Evolutionary conservation across 2,329 filamentous ascomycete species (phyloP), one percentile per base, ranked within the genome.

Genomic region (Verticillium longisporum): DNA sequence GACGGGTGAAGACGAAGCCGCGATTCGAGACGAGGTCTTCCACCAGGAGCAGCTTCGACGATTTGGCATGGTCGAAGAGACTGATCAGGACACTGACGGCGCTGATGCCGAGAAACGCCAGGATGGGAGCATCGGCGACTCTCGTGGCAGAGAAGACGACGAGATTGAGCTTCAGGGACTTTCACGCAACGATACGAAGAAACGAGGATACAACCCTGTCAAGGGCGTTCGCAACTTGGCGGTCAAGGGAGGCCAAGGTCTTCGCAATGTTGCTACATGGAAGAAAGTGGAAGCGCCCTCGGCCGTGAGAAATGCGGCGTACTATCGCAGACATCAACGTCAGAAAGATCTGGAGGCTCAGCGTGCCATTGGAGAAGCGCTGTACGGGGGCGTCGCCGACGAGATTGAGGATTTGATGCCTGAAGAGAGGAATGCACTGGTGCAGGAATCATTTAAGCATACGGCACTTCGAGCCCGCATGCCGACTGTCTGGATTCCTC

Each of bases 321-420:
- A 76, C n/a, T 84, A 82, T 67, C 74, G 83, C 31, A 72, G 73
- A 21, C 66, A 78, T 34, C 81, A 81, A 61, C 80, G 80, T 4
- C 74, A 78, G 64, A 81, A 80, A 62, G 89, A 93, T 67, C 74
- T 91, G 1, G 90, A 95, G 73, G 84, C 86, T 1, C 90, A 94
- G 73, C 84, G 78, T 37, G 83, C 84, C 1, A 89, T 94, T 32
- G 90, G 89, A 6, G 88, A 92, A 57, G 89, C 92, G 2, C 81
- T 98, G 2, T 99, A 93, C 73, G 88, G 91, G 26, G 90, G 90
- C 4, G 90, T 93, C 68, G 88, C 94, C 66, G 94, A 98, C 70
- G 93, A 97, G 78, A 88, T 99, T 65, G 94, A 97, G 73, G 95
- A 99, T 71, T 80, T 99, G 57, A 95, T 91, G 1, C 91, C 92